Base-by-base conservation (phyloP, 179 eudicot species). In the Spinacia oleracea region DNA sequence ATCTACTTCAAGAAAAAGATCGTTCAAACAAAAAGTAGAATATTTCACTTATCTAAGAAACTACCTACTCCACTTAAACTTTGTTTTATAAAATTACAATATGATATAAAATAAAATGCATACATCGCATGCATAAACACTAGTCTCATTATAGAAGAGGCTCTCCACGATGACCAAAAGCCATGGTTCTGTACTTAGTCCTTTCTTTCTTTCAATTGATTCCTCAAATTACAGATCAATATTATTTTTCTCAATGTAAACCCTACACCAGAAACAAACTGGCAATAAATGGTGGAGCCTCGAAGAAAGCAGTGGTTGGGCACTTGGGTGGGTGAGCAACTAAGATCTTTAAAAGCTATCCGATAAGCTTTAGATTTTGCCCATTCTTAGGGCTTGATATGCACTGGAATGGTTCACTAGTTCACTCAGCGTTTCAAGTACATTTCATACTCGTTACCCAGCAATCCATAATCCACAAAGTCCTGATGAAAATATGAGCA, bases 251-350 rank as follows among this genome's bases (percentile, higher is more conserved):
- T 60, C 5, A 29, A 27, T 0, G 65, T 60, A 60, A n/a, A 11
- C 35, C 0, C 35, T 60, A 60, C 1, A 60, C 23, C 4, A 14
- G 6, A 5, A 10, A 29, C 14, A 25, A 58, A 25, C 7, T 27
- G 65, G 65, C 8, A 51, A 15, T 46, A 14, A 51, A 15, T 51
- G 21, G 21, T 18, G 56, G 7, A 51, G n/a, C 58, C 6, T 51
- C 58, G 4, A 8, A 51, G 58, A 20, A 51, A 51, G 48, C 48
- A 45, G 48, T 4, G 9, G 48, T 21, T 20, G 25, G n/a, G n/a
- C n/a, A n/a, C n/a, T n/a, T n/a, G n/a, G n/a, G n/a, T n/a, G n/a
- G 18, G 65, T 60, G 16, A 60, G 65, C 65, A 60, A 60, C 34
- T 29, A 60, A 35, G 35, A 4, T 58, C 31, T 25, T 7, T 65